Evolutionary conservation across 2,329 filamentous ascomycete genomes (phyloP).

Genomic region (Dothistroma septosporum): DNA sequence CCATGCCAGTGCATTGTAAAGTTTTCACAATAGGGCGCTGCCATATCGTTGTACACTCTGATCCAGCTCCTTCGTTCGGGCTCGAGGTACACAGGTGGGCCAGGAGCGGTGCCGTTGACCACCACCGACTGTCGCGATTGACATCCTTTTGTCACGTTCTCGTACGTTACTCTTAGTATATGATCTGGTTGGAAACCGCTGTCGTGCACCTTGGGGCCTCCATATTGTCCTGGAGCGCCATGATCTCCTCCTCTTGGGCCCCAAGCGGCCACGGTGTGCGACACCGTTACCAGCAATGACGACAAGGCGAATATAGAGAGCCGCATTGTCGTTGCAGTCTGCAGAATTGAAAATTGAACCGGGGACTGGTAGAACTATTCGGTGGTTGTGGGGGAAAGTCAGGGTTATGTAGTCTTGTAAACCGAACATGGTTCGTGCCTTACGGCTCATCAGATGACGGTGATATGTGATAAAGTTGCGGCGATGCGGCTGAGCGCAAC

Average conservation of each 20-base stretch:
- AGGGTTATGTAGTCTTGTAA: background rate
- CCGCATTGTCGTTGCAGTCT: background rate
- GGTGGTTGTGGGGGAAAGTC: background rate
- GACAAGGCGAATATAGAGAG: background rate
- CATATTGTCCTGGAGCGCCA: slow-evolving; percentile 18
- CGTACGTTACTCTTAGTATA: slow-evolving; percentile 45
- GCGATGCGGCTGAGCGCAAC: background rate
- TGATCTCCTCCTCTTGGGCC: slow-evolving; percentile 9
- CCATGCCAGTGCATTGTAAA: slow-evolving; percentile 70
- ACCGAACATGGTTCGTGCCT: background rate
- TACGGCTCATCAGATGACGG: background rate
- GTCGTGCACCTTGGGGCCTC: slow-evolving; percentile 24
- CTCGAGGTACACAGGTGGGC: slow-evolving; percentile 46
- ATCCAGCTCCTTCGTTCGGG: slow-evolving; percentile 52
- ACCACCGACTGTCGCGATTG: slow-evolving; percentile 46
- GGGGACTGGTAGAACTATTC: background rate
- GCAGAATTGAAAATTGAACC: background rate
- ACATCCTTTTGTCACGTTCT: slow-evolving; percentile 46
- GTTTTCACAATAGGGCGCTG: slow-evolving; percentile 40
- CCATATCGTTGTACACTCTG: slow-evolving; percentile 57
- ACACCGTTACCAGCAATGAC: slow-evolving; percentile 5
- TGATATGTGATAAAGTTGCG: background rate
- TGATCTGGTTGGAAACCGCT: slow-evolving; percentile 41
- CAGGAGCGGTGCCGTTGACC: slow-evolving; percentile 53
- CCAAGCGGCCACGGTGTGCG: slow-evolving; percentile 14